Evolutionary conservation across 2,329 filamentous ascomycete genomes (phyloP), one percentile per base, ranked within the genome.

Genomic region (Thermoascus crustaceus): DNA sequence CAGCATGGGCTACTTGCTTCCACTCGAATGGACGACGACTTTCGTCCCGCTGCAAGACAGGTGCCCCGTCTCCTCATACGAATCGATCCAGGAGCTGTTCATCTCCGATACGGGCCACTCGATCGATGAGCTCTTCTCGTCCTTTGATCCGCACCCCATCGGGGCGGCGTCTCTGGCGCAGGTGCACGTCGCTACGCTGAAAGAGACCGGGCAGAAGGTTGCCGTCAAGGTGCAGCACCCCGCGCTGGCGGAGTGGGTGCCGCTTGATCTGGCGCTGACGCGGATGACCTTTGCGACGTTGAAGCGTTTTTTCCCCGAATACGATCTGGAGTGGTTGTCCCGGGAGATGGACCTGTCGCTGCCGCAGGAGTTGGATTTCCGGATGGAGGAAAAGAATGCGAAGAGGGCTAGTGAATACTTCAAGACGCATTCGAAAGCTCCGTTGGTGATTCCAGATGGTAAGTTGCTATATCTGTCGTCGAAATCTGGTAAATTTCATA

Each of bases 191-290:
- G 91, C 89, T 4, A 85, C 78, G 1, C 67, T 95, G 35, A 85
- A 81, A 50, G 85, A 82, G 42, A 85, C 78, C 0, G 85, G 85
- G 4, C 82, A 87, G 58, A 81, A 79, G 52, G 91, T 98, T 7
- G 91, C 91, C 0, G 91, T 98, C 51, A 98, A 98, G 63, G 82
- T 98, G 7, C 91, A 98, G 57, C 91, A 98, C 63, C 91, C 91
- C 1, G 74, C 77, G 3, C 67, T 98, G 37, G 84, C 87, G 42
- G 82, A 93, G 61, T 98, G 87, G 85, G 82, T 86, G 10, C 83
- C 80, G 17, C 70, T 98, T 7, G 91, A 98, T 58, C 72, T 96
- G 46, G 78, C 80, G 2, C 69, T 98, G 42, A 98, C 91, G 4
- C 70, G 76, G 23, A 93, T 91, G 52, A 93, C 88, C 0, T 98